phyloP scores from a whole-genome alignment of 169 alveolate species.

The Eimeria praecox region DNA sequence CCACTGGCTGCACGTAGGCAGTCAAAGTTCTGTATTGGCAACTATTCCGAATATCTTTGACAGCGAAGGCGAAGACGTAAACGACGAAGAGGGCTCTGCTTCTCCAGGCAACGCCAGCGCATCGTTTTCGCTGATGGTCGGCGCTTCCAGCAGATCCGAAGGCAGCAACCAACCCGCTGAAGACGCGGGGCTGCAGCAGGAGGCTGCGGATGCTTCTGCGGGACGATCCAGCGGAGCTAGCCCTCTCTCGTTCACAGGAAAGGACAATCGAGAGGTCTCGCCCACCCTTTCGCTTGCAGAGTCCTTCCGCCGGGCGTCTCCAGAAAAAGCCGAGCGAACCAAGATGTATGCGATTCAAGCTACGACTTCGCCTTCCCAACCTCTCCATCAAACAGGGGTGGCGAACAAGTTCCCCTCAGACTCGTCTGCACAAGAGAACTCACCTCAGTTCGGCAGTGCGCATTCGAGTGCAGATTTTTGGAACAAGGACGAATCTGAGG shows the following conservation, averaged over 20 bases:
- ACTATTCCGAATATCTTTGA: slow-evolving; percentile 51
- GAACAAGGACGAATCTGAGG: not conserved
- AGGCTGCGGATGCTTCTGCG: not conserved
- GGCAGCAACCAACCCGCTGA: slow-evolving; percentile 36
- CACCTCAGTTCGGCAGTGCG: slow-evolving; percentile 22
- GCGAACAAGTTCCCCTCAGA: not conserved
- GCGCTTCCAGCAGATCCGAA: not conserved
- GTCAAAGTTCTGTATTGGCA: slow-evolving; percentile 35
- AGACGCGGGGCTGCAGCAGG: not conserved
- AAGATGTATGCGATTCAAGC: not conserved
- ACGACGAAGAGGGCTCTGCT: not conserved
- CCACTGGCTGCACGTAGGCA: not conserved
- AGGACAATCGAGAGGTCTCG: not conserved
- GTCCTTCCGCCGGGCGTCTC: slow-evolving; percentile 39
- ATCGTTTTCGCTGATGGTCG: not conserved
- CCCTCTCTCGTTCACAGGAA: not conserved
- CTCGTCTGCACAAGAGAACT: not conserved
- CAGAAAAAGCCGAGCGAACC: not conserved
- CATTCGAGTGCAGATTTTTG: not conserved
- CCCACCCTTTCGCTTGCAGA: not conserved
- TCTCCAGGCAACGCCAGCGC: not conserved
- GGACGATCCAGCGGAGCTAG: slow-evolving; percentile 2
- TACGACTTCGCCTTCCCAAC: not conserved
- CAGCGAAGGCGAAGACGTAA: not conserved
- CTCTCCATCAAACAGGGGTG: not conserved